Conservation (phyloP, 2,329 filamentous ascomycete genomes). For the Ramichloridium luteum region DNA sequence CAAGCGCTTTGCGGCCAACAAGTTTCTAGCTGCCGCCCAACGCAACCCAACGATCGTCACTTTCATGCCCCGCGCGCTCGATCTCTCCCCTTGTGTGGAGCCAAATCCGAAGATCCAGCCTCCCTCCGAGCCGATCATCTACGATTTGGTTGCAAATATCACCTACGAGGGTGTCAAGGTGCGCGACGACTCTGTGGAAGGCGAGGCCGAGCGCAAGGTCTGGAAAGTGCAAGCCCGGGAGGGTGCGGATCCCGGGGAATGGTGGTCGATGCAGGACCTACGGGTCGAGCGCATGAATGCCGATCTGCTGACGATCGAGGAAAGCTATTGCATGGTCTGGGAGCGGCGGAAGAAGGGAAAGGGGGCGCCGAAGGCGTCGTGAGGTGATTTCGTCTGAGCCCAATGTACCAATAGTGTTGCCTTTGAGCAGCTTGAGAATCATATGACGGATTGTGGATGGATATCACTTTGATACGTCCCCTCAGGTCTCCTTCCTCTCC, state of each 20-base stretch:
- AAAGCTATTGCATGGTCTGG: slow-evolving; percentile 95
- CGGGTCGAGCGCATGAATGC: slow-evolving; percentile 82
- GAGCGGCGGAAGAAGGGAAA: slow-evolving; percentile 52
- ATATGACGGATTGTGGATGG: no score
- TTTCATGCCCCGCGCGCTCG: slow-evolving; percentile 73
- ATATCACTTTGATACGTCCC: no score
- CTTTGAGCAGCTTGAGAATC: no score
- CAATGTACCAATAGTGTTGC: no score
- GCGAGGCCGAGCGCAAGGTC: slow-evolving; percentile 80
- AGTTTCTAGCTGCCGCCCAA: slow-evolving; percentile 55
- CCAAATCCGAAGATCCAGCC: slow-evolving; percentile 62
- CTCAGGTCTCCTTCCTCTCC: no score
- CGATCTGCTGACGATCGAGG: slow-evolving; percentile 82
- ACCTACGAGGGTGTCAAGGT: slow-evolving; percentile 71
- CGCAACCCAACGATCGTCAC: slow-evolving; percentile 97
- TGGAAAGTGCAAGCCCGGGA: slow-evolving; percentile 93
- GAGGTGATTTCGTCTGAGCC: no score
- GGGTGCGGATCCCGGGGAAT: slow-evolving; percentile 39
- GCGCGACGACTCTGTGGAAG: slow-evolving; percentile 71
- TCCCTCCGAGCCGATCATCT: slow-evolving; percentile 73
- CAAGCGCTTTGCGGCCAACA: slow-evolving; percentile 93
- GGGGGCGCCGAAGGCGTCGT: slow-evolving; percentile 11
- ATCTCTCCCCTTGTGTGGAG: slow-evolving; percentile 84
- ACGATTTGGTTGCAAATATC: slow-evolving; percentile 92
- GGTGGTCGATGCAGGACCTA: slow-evolving; percentile 87